These are phyloP conservation scores for Claviceps humidiphila DNA, from an alignment of 2,329 filamentous ascomycete genomes.

Conservation along the genomic window DNA sequence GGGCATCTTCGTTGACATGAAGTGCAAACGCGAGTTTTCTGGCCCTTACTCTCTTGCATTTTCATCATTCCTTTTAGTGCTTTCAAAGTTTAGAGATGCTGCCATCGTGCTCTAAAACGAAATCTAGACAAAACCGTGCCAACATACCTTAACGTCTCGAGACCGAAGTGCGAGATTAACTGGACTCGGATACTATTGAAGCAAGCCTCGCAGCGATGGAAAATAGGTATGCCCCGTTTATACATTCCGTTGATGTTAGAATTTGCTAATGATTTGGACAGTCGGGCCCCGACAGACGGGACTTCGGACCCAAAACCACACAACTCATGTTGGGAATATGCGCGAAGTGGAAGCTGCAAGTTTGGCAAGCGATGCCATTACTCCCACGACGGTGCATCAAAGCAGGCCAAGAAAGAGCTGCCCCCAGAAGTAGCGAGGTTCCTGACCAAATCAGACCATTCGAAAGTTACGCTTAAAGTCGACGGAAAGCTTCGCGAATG, in stretches of 20 bases:
- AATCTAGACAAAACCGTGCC: background rate
- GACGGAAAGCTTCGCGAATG: constrained; percentile 11
- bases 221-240: background rate
- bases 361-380: constrained; percentile 7
- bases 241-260: background rate
- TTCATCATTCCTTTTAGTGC: too few species aligned
- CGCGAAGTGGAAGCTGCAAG: constrained; percentile 6
- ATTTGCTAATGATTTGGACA: background rate
- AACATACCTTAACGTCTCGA: background rate
- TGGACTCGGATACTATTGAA: background rate
- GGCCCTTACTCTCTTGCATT: too few species aligned
- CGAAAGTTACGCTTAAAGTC: background rate
- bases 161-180: background rate
- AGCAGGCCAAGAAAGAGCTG: background rate
- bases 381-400: constrained; percentile 1
- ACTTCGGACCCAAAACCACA: background rate
- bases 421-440: background rate
- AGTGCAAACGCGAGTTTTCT: too few species aligned
- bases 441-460: background rate
- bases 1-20: too few species aligned
- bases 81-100: background rate
- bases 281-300: background rate
- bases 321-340: background rate
- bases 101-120: background rate
- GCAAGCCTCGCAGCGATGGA: background rate